Conservation (phyloP, 129 eudicot genomes). For the Silybum marianum region DNA sequence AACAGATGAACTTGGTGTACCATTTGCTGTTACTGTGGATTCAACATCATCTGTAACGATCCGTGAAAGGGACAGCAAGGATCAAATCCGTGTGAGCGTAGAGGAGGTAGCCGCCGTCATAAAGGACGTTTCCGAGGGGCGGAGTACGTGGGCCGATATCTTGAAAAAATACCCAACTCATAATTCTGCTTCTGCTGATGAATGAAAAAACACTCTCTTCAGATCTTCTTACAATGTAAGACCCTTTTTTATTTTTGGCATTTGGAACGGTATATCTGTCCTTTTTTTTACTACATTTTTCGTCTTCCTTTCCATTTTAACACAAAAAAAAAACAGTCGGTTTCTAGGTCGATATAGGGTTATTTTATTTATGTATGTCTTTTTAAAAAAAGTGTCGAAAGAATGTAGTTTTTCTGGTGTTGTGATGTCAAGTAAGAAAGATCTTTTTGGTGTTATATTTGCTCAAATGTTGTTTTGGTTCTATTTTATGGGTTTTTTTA, state of each 20-base stretch:
- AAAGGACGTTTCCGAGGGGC: conserved; percentile 61
- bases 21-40: conserved; percentile 73
- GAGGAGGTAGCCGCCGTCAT: conserved; percentile 65
- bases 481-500: neutral
- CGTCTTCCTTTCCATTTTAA: neutral
- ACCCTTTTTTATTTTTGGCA: neutral
- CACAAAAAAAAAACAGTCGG: neutral
- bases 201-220: conserved; percentile 15
- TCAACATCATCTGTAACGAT: conserved; percentile 59
- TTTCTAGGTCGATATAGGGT: neutral
- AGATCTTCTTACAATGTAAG: neutral
- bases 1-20: conserved; percentile 78
- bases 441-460: neutral
- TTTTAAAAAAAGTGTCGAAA: neutral
- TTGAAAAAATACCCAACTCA: conserved; percentile 43
- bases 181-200: conserved; percentile 47
- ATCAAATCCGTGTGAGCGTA: conserved; percentile 61
- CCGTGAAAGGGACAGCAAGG: conserved; percentile 66
- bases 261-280: neutral
- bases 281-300: neutral
- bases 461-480: neutral
- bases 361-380: neutral
- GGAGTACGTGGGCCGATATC: conserved; percentile 56
- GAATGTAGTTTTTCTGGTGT: neutral
- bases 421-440: neutral